phyloP scores from a whole-genome alignment of 1,284 basidiomycete species.

The Cronartium quercuum region DNA sequence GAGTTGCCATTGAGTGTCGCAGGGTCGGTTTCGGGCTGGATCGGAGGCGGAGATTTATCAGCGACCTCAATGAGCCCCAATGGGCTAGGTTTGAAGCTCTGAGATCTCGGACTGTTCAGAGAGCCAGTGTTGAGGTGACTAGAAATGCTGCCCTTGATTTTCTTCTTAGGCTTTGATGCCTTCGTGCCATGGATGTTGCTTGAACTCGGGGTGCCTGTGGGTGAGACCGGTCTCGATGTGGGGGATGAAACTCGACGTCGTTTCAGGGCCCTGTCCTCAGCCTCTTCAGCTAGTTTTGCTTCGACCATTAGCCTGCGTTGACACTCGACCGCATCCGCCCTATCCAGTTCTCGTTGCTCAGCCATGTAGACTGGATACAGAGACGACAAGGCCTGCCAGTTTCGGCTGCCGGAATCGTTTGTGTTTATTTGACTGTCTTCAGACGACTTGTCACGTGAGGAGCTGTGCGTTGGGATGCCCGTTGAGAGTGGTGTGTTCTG shows the following conservation, averaged over 20 bases:
- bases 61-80: constrained; percentile 15
- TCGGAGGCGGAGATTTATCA: neutral
- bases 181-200: neutral
- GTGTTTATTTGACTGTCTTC: neutral
- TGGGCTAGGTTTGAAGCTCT: constrained; percentile 26
- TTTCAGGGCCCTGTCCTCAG: constrained; percentile 10
- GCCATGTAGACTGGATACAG: constrained; percentile 31
- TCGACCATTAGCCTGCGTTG: constrained; percentile 1
- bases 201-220: neutral
- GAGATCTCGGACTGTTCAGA: neutral
- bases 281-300: neutral
- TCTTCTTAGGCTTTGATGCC: constrained; percentile 17
- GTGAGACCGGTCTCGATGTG: neutral
- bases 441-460: neutral
- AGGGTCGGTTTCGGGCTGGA: neutral
- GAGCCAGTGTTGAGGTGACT: neutral
- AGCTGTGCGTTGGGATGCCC: neutral
- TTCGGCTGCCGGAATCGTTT: neutral
- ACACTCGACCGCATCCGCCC: constrained; percentile 9
- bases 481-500: neutral
- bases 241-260: neutral
- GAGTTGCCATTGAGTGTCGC: neutral
- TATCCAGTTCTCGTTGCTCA: constrained; percentile 29
- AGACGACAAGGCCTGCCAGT: constrained; percentile 24
- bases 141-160: neutral